Base-by-base conservation (phyloP, 2,329 filamentous ascomycete species). In the Cercospora sp. region DNA sequence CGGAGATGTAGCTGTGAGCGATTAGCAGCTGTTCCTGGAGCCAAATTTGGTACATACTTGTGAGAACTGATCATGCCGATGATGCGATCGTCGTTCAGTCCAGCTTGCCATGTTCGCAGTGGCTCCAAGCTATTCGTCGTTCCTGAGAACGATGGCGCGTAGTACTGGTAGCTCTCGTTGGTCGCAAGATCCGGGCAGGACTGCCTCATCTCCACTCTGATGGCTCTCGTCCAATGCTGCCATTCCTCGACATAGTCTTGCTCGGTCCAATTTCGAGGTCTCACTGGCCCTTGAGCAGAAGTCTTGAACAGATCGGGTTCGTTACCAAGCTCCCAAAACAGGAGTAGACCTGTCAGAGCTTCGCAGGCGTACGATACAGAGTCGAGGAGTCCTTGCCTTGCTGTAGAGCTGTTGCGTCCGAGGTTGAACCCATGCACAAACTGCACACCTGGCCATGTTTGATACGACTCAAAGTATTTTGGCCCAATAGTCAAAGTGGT, bases 371-470 rank as follows among this genome's bases (percentile, higher is more conserved):
- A 76, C 0, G 85, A 82, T 0, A 86, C 85, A 0, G 86, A 88
- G 8, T 84, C 82, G 2, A 85, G 72, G 1, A 89, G 80, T 0
- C 84, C 85, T 36, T 84, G 77, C 78, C 84, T 83, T 3, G 84
- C 86, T 9, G 75, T 78, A 5, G 83, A 82, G 36, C 81, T 83
- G 71, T 88, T 88, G 42, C 86, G 80, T 12, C 79, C 84, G 10
- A 86, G 75, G 64, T 90, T 89, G 80, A 90, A 89, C 59, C 88
- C 88, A 73, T 90, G 87, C 1, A 83, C 82, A 77, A 85, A 90
- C 68, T 84, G 85, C 28, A 84, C 83, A 55, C 81, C 79, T 2
- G 86, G 83, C 80, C 83, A 88, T 1, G 86, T 88, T 18, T 75
- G 75, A 75, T 89, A 90, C 0, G 87, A 88, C 67, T 90, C 88